Evolutionary conservation across 805 yeast genomes (phyloP), one percentile per base, ranked within the genome.

Genomic region (Metschnikowia vanudenii): DNA sequence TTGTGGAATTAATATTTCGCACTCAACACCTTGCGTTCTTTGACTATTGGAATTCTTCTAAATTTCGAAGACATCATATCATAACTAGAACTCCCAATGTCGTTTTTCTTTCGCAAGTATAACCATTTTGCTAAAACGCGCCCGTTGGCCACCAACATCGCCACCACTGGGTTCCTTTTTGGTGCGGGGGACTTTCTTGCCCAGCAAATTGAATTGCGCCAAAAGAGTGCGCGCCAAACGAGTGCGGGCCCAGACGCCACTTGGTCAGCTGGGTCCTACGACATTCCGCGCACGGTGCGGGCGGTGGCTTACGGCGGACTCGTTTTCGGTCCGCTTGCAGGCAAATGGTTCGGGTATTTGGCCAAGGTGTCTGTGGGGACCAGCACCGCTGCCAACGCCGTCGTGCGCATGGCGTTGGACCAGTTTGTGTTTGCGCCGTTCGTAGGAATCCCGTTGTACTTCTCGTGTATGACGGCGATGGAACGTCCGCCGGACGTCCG

Each of bases 161-260:
- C 74, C 13, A 68, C 79, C 35, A 77, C 82, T 1, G 82, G 77
- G n/a, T 48, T 73, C 12, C 62, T 81, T 31, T 88, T 88, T 61
- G 94, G 89, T 0, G 49, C 81, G 1, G 96, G 96, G 2, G 96
- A 89, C 62, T 66, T 65, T 1, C 54, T 85, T 20, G 96, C 96
- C 0, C 96, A 89, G 61, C 36, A 65, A 0, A 55, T 78, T 5
- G 50, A 42, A 30, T 11, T 77, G 78, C 59, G 70, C 76, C 8
- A 61, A 11, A 43, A 18, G 6, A 20, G 8, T 13, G 4, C 8
- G 8, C 8, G 8, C 24, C 4, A 4, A 4, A 8, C 24, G 24
- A 22, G 8, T 22, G 24, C 24, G n/a, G n/a, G n/a, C n/a, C n/a
- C n/a, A n/a, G n/a, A n/a, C n/a, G n/a, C n/a, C n/a, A n/a, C n/a